A percentile compares a stretch with the other conserved stretches of the same genome.
phyloP scores from a whole-genome alignment of 305 asterid genomes.

The Stenogyne calaminthoides region DNA sequence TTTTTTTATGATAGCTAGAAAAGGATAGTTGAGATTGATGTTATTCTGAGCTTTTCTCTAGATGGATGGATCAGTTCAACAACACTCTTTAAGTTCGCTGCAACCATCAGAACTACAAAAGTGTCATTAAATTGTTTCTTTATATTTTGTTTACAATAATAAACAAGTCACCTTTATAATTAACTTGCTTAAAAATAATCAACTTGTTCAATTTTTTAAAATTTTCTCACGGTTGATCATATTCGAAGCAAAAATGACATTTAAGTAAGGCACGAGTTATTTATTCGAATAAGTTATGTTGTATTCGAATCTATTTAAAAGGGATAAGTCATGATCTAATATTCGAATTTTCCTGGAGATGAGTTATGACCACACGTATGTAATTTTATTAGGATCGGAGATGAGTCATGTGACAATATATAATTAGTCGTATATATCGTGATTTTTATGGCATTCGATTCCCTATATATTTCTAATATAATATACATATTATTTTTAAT shows the following conservation, averaged over 20 bases:
- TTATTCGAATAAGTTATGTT: neutral
- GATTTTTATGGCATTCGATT: neutral
- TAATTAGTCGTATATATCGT: neutral
- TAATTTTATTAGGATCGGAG: neutral
- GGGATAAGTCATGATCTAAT: neutral
- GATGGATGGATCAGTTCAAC: slow-evolving; percentile 46
- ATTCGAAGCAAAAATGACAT: neutral
- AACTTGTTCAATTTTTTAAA: neutral
- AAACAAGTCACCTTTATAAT: neutral
- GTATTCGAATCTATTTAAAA: neutral
- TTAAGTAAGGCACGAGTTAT: neutral
- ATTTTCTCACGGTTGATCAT: neutral
- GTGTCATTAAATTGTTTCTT: slow-evolving; percentile 5
- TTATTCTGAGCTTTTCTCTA: slow-evolving; percentile 17
- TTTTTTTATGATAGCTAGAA: slow-evolving; percentile 19
- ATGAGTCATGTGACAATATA: neutral
- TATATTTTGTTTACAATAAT: neutral
- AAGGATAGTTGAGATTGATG: slow-evolving; percentile 27
- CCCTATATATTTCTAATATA: neutral
- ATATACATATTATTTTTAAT: neutral
- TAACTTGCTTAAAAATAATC: slow-evolving; percentile 14
- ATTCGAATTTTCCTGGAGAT: neutral
- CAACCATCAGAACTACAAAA: slow-evolving; percentile 39
- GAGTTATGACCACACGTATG: neutral
- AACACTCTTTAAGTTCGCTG: slow-evolving; percentile 39